These are phyloP conservation scores for Vitis hybrid DNA, from an alignment of 177 flowering plant species.

Conservation along the genomic window DNA sequence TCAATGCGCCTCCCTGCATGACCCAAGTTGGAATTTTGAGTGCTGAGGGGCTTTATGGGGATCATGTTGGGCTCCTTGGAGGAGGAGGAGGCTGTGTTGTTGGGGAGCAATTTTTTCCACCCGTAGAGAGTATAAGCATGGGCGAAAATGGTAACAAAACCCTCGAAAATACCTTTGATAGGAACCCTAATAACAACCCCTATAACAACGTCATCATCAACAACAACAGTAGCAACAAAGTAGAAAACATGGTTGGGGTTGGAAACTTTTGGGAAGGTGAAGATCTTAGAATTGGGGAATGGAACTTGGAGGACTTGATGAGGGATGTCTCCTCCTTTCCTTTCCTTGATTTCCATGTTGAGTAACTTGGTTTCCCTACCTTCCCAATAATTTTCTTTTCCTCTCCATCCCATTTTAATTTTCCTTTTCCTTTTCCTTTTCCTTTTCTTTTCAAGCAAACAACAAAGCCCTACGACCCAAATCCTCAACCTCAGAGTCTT, in stretches of 20 bases:
- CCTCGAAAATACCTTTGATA: slow-evolving; percentile 12
- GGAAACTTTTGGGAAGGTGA: slow-evolving; percentile 58
- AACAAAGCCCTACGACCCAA: not conserved
- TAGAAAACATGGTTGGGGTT: slow-evolving; percentile 29
- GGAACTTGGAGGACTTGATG: slow-evolving; percentile 83
- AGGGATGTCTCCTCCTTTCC: slow-evolving; percentile 66
- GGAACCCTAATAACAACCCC: slow-evolving; percentile 12
- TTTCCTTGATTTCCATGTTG: slow-evolving; percentile 55
- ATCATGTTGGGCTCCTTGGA: slow-evolving; percentile 22
- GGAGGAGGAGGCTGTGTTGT: slow-evolving; percentile 16
- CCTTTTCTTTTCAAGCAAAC: not conserved
- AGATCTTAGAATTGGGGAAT: slow-evolving; percentile 60
- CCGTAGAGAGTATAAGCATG: slow-evolving; percentile 35
- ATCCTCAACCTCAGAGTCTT: no score
- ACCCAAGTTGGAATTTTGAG: slow-evolving; percentile 23
- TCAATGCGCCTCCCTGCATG: slow-evolving; percentile 32
- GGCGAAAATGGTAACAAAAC: slow-evolving; percentile 22
- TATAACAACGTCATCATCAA: slow-evolving; percentile 7
- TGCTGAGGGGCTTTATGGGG: slow-evolving; percentile 34
- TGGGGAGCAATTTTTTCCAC: slow-evolving; percentile 39
- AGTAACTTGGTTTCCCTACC: not conserved
- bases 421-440: not conserved
- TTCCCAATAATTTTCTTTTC: not conserved
- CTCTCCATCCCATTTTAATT: no score
- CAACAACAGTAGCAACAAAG: slow-evolving; percentile 26